Evolutionary conservation across 345 rosid species (phyloP).

Genomic region (Euphorbia pulcherrima): DNA sequence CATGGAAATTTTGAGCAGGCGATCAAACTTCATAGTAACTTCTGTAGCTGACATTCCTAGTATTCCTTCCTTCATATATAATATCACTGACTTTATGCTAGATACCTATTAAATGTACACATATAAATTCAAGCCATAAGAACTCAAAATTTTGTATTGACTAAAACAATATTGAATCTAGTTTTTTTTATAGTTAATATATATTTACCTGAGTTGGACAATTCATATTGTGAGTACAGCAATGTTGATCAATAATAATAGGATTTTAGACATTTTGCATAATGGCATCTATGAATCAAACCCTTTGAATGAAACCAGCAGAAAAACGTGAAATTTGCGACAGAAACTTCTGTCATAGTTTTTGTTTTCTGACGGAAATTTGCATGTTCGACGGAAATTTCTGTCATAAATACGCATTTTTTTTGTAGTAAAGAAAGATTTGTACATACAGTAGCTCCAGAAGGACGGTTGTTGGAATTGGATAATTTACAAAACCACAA

Average conservation of each 20-base stretch:
- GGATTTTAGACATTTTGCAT: conserved; percentile 15
- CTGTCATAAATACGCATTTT: no score
- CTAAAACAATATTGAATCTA: neutral
- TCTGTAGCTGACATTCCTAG: conserved; percentile 34
- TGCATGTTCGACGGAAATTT: no score
- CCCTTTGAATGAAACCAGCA: neutral
- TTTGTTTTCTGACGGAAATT: no score
- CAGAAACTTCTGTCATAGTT: no score
- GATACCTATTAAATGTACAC: no score
- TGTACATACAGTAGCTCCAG: conserved; percentile 6
- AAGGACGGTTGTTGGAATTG: neutral
- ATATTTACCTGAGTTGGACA: conserved; percentile 11
- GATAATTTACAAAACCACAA: conserved; percentile 17
- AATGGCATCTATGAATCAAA: conserved; percentile 10
- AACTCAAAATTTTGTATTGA: neutral
- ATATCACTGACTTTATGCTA: conserved; percentile 2
- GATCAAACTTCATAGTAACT: conserved; percentile 37
- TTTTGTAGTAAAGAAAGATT: no score
- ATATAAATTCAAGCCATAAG: neutral
- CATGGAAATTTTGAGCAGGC: no score
- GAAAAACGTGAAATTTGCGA: no score
- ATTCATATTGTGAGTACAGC: conserved; percentile 7
- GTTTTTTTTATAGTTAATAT: neutral
- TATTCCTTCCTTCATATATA: neutral
- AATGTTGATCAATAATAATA: conserved; percentile 12